Base-by-base conservation (phyloP, 345 rosid genomes). In the Microcos paniculata region DNA sequence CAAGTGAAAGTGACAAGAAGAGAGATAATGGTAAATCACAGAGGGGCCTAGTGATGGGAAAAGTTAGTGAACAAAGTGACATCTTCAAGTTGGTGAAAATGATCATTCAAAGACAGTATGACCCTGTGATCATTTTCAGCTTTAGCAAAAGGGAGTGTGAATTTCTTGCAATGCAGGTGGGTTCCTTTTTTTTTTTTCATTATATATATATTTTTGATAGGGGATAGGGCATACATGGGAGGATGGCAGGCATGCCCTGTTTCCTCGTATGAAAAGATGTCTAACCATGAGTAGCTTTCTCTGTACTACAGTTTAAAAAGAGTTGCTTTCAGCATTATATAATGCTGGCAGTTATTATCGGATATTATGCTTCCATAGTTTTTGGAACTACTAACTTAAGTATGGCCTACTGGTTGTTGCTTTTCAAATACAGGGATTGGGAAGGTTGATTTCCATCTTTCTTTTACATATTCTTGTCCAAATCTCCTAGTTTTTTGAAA, bases 71-170 rank as follows among this genome's bases (percentile, higher is more conserved):
- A 86, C 96, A 93, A 85, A 93, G 94, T 73, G 99, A 96, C 74
- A 96, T 96, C 61, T 93, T 96, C 86, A 96, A 92, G 87, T 85
- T 96, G 94, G 97, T 96, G 78, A 96, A 96, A 82, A 96, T 93
- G 99, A 91, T 96, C 55, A 89, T 96, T 84, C 92, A 85, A 78
- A 90, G 98, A 43, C 99, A 96, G 57, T 96, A 96, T 75, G 99
- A 96, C 75, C 99, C 99, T 24, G 98, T 96, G 77, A 93, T 96
- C 75, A 88, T 92, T 83, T 96, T 96, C 87, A 90, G 94, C 84
- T 96, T 96, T 80, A 96, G 99, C 90, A 93, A 96, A 86, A 91
- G 96, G 82, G 99, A 96, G 75, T 96, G 98, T 8, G 99, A 93
- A 82, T 87, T 93, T 83, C 99, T 93, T 66, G 99, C 99, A 8